Conservation (phyloP, 2,329 filamentous ascomycete genomes). For the Exophiala sideris region DNA sequence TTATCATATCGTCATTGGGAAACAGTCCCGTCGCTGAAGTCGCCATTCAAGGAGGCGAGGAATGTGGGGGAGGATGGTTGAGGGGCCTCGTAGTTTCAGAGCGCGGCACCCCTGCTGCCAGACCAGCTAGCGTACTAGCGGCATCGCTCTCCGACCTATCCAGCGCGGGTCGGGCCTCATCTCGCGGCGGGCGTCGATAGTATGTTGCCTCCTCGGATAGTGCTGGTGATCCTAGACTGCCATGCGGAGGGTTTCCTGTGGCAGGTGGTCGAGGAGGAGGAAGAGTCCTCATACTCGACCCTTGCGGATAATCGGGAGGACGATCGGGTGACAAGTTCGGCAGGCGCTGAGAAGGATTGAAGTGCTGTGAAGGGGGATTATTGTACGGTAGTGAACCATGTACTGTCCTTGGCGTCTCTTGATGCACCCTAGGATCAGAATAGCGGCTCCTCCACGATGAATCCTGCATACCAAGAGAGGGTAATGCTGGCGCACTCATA, state of each 20-base stretch:
- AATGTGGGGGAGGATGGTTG: conserved; percentile 5
- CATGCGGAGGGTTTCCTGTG: background rate
- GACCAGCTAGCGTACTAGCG: conserved; percentile 23
- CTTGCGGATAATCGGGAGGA: conserved; percentile 10
- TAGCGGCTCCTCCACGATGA: conserved; percentile 17
- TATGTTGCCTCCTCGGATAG: conserved; percentile 5
- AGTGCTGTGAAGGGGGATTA: conserved; percentile 7
- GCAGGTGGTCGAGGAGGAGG: conserved; percentile 18
- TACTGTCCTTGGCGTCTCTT: conserved; percentile 9
- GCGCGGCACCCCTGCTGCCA: conserved; percentile 18
- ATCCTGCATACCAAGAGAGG: conserved; percentile 18
- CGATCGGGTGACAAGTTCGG: conserved; percentile 17
- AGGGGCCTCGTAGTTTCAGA: conserved; percentile 8
- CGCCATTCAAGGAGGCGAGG: conserved; percentile 1
- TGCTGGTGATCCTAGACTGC: conserved; percentile 10
- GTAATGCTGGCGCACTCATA: conserved; percentile 1
- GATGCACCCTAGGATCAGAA: conserved; percentile 14
- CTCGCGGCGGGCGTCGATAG: conserved; percentile 11
- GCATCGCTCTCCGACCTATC: conserved; percentile 27
- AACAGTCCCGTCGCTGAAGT: conserved; percentile 2
- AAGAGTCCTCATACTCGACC: conserved; percentile 11
- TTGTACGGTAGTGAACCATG: conserved; percentile 10
- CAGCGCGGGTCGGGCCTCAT: conserved; percentile 9
- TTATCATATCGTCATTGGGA: conserved; percentile 10
- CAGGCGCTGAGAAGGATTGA: conserved; percentile 9